Evolutionary conservation across 352 stramenopile genomes (phyloP), one percentile per base, ranked within the genome.

Genomic region (Pythium rhizo-oryzae): DNA sequence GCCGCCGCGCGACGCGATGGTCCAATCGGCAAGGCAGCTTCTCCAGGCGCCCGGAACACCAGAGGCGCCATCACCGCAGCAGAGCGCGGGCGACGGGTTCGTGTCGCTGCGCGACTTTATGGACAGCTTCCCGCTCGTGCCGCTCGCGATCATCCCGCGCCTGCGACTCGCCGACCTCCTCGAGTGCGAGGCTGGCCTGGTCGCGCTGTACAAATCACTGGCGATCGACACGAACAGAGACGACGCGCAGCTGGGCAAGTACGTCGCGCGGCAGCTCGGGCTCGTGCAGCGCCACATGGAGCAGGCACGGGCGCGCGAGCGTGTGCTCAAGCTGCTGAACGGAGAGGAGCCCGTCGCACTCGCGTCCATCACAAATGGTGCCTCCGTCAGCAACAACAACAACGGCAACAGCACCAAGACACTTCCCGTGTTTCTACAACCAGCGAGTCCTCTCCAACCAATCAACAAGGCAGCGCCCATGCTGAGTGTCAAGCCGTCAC

Each of bases 51-150:
- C 59, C 1, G 4, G 18, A 3, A 8, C 30, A 7, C 44, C 57
- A 43, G 5, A 24, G 16, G 28, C 18, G 13, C 23, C 24, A 46
- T 21, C 19, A 11, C n/a, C 1, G 9, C 35, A 30, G 44, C 12
- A 47, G 18, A n/a, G 23, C 5, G 25, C 11, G 12, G 33, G 44
- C 8, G 65, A 58, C 0, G 33, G 43, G n/a, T 19, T 35, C 0
- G 62, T 70, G 19, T 78, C 67, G 37, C 60, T 91, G 7, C 35
- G 46, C 1, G 80, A 85, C 19, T 75, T 85, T 65, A 86, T 85
- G 74, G 84, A 90, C 44, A 87, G 79, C 74, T 92, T 90, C 43
- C 82, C 84, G 8, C 70, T 92, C 30, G 74, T 92, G 24, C 84
- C 82, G 30, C 51, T 93, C 23, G 57, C 70, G 5, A 65, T 90